phyloP scores from a whole-genome alignment of 345 rosid species.

The Chamaenerion angustifolium region DNA sequence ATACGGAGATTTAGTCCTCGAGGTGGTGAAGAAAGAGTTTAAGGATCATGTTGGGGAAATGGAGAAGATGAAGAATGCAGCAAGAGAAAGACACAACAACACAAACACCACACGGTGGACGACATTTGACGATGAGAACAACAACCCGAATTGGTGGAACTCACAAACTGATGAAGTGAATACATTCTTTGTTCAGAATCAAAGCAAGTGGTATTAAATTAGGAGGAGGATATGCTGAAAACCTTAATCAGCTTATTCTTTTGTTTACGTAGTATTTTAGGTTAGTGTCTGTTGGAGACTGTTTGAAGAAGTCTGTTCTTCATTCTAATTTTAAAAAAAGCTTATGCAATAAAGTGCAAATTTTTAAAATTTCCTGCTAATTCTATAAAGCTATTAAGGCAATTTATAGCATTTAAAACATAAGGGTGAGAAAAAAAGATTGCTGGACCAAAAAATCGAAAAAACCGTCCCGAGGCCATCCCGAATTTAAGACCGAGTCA shows the following conservation, averaged over 20 bases:
- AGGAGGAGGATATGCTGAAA: conserved; percentile 1
- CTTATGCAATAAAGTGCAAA: too few relatives aligned
- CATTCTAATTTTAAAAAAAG: background rate
- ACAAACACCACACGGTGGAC: conserved; percentile 32
- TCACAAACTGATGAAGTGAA: conserved; percentile 6
- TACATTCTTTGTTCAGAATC: background rate
- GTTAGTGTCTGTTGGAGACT: too few relatives aligned
- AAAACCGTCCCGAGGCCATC: too few relatives aligned
- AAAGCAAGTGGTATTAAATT: conserved; percentile 4
- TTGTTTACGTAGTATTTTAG: too few relatives aligned
- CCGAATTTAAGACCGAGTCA: too few relatives aligned
- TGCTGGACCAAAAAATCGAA: too few relatives aligned
- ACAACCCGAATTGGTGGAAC: too few relatives aligned
- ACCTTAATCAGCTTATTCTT: too few relatives aligned
- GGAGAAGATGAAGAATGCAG: conserved; percentile 36
- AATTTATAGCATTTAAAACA: too few relatives aligned
- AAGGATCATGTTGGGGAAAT: conserved; percentile 60
- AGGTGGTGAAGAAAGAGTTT: conserved; percentile 68
- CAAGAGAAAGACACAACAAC: conserved; percentile 28
- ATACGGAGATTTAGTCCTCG: conserved; percentile 51
- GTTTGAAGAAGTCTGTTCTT: conserved; percentile 21
- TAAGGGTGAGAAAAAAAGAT: too few relatives aligned
- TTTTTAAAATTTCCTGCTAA: too few relatives aligned
- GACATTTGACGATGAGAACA: conserved; percentile 43
- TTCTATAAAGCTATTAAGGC: too few relatives aligned